Percentiles rank a stretch among this genome's conserved stretches.
phyloP scores from a whole-genome alignment of 345 rosid genomes.

The Nephelium lappaceum region DNA sequence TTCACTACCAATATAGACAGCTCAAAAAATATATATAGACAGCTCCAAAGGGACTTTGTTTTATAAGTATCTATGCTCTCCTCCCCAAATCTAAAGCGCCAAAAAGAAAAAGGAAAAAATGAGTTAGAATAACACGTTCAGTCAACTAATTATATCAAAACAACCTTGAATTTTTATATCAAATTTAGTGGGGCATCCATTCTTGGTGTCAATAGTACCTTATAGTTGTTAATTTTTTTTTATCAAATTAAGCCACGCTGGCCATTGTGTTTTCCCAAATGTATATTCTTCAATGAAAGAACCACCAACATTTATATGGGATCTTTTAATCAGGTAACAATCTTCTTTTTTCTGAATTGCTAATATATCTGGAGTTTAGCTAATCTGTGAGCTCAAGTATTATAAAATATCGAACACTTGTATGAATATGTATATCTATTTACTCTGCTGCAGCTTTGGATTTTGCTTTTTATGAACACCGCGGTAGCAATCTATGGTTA shows the following conservation, averaged over 20 bases:
- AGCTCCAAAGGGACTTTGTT: not conserved
- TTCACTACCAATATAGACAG: not conserved
- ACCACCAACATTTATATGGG: slow-evolving; percentile 58
- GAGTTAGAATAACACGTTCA: not conserved
- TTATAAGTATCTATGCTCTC: not conserved
- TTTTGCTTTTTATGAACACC: slow-evolving; percentile 54
- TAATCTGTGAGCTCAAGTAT: not conserved
- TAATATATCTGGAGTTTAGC: not conserved
- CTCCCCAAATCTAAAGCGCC: not conserved
- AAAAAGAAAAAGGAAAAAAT: no score
- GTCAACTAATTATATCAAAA: not conserved
- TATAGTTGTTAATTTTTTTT: not conserved
- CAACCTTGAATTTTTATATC: not conserved
- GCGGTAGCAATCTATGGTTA: slow-evolving; percentile 63
- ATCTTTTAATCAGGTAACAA: slow-evolving; percentile 57
- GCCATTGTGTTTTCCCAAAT: slow-evolving; percentile 81
- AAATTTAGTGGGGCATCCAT: not conserved
- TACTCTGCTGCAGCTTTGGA: slow-evolving; percentile 57
- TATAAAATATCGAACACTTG: not conserved
- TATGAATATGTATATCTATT: not conserved
- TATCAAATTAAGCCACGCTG: slow-evolving; percentile 69
- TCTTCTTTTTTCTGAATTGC: not conserved
- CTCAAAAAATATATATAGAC: no score
- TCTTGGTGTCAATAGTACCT: no score
- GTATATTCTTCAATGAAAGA: slow-evolving; percentile 81